Evolutionary conservation across 2,329 filamentous ascomycete genomes (phyloP), one percentile per base, ranked within the genome.

Genomic region (Boeremia lycopersici): DNA sequence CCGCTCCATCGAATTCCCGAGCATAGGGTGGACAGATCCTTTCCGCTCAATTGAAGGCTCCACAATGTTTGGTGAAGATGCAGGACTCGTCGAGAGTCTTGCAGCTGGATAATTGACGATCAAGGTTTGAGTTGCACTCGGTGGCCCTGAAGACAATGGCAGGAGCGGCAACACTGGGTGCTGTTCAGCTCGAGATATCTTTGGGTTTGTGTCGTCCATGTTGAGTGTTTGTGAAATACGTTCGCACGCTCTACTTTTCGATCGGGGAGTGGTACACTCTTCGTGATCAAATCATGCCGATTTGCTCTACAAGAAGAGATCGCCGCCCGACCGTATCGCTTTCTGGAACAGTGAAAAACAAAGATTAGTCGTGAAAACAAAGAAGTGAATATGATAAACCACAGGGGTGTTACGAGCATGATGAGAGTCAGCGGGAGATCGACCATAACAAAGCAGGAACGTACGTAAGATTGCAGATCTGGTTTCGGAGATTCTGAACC

Each of bases 1-100:
- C 7, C 41, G 52, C 28, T 67, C 53, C 65, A 72, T 71, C 6
- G 58, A 59, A 13, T 61, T 57, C 40, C 64, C 63, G 53, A 67
- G 60, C 10, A 63, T 59, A 6, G 67, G 68, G 12, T 61, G 56
- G 2, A 72, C 53, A 2, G 68, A 69, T 4, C 57, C 59, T 28
- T 62, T 64, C 6, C 67, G 52, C 28, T 38, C 54, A 7, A 57
- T 61, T 5, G 59, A 56, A 34, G 63, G 57, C 8, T 65, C 64
- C 8, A 73, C 48, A 15, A 72, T 61, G 17, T 62, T 64, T 9
- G 69, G 69, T 4, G 62, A 71, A 10, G 66, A 70, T 19, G 69
- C 68, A 25, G 67, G 64, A 15, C 64, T 71, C 3, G 64, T 69
- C 0, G 68, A 68, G n/a, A 71, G 35, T 26, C 60, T 64, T 26